Conservation (phyloP, 1,139 yeast species). For the Casaregolazyma suthepensis region DNA sequence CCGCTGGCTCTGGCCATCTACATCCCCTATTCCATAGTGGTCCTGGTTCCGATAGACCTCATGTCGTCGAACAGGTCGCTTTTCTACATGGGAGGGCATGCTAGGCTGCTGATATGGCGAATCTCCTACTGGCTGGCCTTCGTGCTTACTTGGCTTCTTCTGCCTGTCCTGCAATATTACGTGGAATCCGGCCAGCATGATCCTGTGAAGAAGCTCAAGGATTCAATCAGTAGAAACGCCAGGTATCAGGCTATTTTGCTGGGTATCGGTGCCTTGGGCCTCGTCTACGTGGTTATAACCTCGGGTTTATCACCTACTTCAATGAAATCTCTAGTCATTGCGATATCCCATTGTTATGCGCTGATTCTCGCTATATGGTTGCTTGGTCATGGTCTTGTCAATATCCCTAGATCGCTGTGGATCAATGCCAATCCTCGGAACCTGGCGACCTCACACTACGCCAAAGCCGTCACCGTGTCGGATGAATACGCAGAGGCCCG, state of each 20-base stretch:
- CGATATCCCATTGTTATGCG: constrained; percentile 74
- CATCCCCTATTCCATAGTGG: constrained; percentile 51
- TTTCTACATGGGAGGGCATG: constrained; percentile 41
- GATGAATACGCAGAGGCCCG: constrained; percentile 63
- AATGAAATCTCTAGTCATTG: constrained; percentile 64
- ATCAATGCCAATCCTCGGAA: constrained; percentile 40
- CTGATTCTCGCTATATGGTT: constrained; percentile 72
- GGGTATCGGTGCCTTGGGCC: constrained; percentile 47
- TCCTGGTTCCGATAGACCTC: constrained; percentile 51
- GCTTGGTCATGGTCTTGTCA: constrained; percentile 75
- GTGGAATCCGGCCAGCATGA: constrained; percentile 64
- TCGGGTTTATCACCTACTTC: constrained; percentile 52
- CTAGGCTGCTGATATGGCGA: constrained; percentile 61
- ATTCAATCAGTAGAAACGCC: constrained; percentile 53
- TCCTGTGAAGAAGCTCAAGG: constrained; percentile 41
- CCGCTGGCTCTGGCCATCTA: constrained; percentile 43
- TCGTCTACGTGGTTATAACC: constrained; percentile 55
- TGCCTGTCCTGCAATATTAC: constrained; percentile 69
- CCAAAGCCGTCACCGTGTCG: constrained; percentile 50
- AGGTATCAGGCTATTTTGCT: constrained; percentile 57
- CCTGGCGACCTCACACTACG: constrained; percentile 43
- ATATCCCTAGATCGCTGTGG: constrained; percentile 59
- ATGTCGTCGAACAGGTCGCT: constrained; percentile 34
- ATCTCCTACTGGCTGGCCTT: constrained; percentile 77
- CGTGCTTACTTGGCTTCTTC: constrained; percentile 58